A percentile compares a stretch with the other conserved stretches of the same genome.
Conservation (phyloP, 176 grass and related monocot species). For the Musa troglodytarum region DNA sequence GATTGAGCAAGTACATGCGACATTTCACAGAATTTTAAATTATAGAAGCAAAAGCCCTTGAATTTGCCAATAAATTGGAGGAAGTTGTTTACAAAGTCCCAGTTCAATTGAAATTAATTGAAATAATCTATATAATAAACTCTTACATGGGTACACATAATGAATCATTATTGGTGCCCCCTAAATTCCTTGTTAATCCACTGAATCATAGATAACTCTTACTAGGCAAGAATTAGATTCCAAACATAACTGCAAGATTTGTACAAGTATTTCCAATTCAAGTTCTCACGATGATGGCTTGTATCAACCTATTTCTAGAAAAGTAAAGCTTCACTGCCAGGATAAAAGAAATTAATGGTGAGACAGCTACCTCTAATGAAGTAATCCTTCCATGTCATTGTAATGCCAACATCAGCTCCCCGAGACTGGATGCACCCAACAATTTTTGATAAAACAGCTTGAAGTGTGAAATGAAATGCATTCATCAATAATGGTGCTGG, state of each 20-base stretch:
- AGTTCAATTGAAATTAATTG: neutral
- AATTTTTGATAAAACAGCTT: constrained; percentile 85
- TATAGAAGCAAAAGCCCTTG: neutral
- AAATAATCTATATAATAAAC: neutral
- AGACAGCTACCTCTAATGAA: constrained; percentile 62
- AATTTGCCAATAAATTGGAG: neutral
- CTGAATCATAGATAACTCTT: neutral
- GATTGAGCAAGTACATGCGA: neutral
- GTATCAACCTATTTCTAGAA: neutral
- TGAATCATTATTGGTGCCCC: neutral
- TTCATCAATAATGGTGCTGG: constrained; percentile 98
- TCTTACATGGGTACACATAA: neutral
- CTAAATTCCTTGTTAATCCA: neutral
- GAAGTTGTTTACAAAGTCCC: neutral
- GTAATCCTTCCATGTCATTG: constrained; percentile 98
- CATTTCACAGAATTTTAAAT: neutral
- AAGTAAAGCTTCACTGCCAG: neutral
- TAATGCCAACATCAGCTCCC: constrained; percentile 27
- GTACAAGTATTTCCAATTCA: neutral
- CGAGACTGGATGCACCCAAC: constrained; percentile 62
- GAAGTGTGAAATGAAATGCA: constrained; percentile 94
- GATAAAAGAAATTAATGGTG: neutral
- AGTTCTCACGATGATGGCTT: neutral
- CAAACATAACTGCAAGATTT: neutral
- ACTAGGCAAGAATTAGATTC: neutral